These are phyloP conservation scores for Metschnikowia lunata DNA, from an alignment of 805 yeast genomes.

Conservation along the genomic window DNA sequence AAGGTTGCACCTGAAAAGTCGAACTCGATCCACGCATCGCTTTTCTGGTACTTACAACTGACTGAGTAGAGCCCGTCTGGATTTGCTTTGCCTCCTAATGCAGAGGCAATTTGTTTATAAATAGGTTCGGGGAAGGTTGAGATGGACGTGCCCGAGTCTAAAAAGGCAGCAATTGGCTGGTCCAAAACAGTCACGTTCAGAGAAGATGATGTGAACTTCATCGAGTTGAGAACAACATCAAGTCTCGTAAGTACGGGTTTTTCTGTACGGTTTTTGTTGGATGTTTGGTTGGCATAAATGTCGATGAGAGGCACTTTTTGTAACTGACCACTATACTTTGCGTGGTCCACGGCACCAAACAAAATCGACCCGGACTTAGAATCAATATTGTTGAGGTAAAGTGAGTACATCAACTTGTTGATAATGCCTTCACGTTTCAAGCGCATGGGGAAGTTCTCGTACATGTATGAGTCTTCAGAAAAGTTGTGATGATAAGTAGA, in stretches of 20 bases:
- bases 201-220: conserved; percentile 19
- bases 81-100: background rate
- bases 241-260: conserved; percentile 28
- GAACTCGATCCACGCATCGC: background rate
- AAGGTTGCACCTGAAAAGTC: conserved; percentile 2
- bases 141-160: conserved; percentile 54
- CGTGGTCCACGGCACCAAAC: conserved; percentile 42
- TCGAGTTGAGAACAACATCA: conserved; percentile 44
- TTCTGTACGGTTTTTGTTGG: conserved; percentile 21
- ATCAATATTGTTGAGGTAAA: conserved; percentile 47
- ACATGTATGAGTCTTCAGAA: conserved; percentile 20
- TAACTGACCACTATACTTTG: conserved; percentile 26
- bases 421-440: conserved; percentile 57
- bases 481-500: conserved; percentile 34
- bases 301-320: conserved; percentile 38
- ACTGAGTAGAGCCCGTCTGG: background rate
- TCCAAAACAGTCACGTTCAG: conserved; percentile 6
- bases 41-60: background rate
- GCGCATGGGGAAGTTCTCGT: conserved; percentile 63
- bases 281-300: too few species aligned
- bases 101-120: conserved; percentile 13
- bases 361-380: conserved; percentile 29
- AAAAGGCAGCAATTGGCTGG: conserved; percentile 10
- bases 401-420: conserved; percentile 52
- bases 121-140: conserved; percentile 42